Evolutionary conservation across 495 filamentous ascomycete species (phyloP), one percentile per base, ranked within the genome.

Genomic region (Tuber magnatum): DNA sequence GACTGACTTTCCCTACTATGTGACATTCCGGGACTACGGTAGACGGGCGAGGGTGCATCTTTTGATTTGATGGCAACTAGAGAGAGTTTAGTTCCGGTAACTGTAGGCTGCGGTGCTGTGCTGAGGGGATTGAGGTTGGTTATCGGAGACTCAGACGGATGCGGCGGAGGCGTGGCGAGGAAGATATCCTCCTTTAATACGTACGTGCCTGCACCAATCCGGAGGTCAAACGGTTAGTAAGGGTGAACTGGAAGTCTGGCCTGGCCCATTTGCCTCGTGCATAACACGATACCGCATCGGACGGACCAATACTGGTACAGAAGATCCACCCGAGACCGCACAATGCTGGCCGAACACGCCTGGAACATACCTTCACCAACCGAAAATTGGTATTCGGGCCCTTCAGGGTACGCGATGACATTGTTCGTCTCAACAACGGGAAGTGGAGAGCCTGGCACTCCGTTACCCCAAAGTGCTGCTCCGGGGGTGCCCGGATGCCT

Each of bases 401-500:
- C 91, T 70, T 89, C 88, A 28, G 94, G 93, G 83, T 93, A 91
- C 51, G 87, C 87, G 74, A 99, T 86, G 40, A 89, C 89, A 80
- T 98, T 98, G 84, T 93, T 96, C 71, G 94, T 97, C 86, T 99
- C 95, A 79, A 95, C 89, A 78, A 94, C 88, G 18, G 91, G 91
- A 56, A 76, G 42, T 69, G 77, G 75, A 41, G 71, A 10, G n/a
- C 74, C 80, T 61, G 76, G 73, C 69, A 80, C 77, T 35, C 73
- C 76, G 43, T 71, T 71, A 46, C 80, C 80, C 73, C 79, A 82
- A 35, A 77, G 72, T 24, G 69, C 71, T 32, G 41, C 70, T 7
- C 75, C 79, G 68, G 72, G 40, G 20, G 77, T 68, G 6, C 74
- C 75, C 69, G 80, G 73, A 61, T 81, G 81, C 32, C 80, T 80